Evolutionary conservation across 352 stramenopile species (phyloP).

Genomic region (Pythium phragmitis): DNA sequence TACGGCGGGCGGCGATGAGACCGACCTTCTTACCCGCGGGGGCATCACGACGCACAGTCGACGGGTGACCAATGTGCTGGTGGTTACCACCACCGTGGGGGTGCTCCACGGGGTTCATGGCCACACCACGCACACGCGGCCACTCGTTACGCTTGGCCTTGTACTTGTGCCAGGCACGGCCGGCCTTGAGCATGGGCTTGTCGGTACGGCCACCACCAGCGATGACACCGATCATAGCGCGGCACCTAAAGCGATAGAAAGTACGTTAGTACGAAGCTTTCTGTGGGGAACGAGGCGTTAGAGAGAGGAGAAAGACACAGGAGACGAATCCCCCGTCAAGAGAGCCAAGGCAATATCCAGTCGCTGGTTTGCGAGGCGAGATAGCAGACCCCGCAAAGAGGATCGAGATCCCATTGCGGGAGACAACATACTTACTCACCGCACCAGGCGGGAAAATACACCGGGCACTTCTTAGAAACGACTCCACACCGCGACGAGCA

Average conservation of each 20-base stretch:
- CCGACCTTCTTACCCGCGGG: slow-evolving; percentile 98
- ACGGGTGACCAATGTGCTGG: slow-evolving; percentile 99
- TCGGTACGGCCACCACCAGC: slow-evolving; percentile 98
- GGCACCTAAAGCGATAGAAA: slow-evolving; percentile 73
- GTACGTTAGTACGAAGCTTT: slow-evolving; percentile 28
- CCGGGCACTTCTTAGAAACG: slow-evolving; percentile 22
- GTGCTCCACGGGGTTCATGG: slow-evolving; percentile 99
- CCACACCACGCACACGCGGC: slow-evolving; percentile 98
- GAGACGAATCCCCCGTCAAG: slow-evolving; percentile 15
- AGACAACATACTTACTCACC: slow-evolving; percentile 83
- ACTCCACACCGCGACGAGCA: slow-evolving; percentile 1
- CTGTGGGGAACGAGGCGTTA: slow-evolving; percentile 1
- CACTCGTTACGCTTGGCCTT: slow-evolving; percentile 99
- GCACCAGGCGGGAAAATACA: slow-evolving; percentile 63
- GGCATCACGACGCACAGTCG: slow-evolving; percentile 92
- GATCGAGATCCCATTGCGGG: not conserved
- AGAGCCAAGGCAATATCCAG: slow-evolving; percentile 12
- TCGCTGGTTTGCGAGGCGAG: slow-evolving; percentile 17
- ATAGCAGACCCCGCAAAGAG: slow-evolving; percentile 11
- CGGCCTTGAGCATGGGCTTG: slow-evolving; percentile 98
- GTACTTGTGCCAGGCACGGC: slow-evolving; percentile 98
- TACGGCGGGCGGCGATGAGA: slow-evolving; percentile 97
- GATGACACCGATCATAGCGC: slow-evolving; percentile 97
- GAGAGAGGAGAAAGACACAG: not conserved
- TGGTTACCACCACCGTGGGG: slow-evolving; percentile 99